Conservation (phyloP, 257 asterid genomes). For the Ajuga chamaepitys region DNA sequence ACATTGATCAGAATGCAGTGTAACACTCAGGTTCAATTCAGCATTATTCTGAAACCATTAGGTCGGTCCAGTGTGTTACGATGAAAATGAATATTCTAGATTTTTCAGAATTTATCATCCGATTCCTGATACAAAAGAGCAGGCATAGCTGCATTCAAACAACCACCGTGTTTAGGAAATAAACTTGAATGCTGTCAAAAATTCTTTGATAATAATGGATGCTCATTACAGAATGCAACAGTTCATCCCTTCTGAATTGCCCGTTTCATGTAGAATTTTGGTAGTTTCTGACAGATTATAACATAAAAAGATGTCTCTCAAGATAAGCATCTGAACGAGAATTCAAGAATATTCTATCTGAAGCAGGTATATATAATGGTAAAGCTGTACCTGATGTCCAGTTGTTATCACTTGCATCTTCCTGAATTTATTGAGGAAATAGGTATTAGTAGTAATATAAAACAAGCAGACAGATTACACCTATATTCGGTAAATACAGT, state of each 20-base stretch:
- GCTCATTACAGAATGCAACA: background rate
- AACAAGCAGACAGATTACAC: background rate
- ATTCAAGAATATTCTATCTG: slow-evolving; percentile 1
- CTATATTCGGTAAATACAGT: background rate
- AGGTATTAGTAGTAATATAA: background rate
- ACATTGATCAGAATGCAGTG: background rate
- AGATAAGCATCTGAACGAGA: background rate
- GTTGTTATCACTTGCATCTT: slow-evolving; percentile 21
- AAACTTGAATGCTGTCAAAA: background rate
- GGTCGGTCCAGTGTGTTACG: background rate
- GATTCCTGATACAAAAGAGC: no score
- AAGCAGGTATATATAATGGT: slow-evolving; percentile 10
- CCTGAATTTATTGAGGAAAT: slow-evolving; percentile 29
- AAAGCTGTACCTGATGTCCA: slow-evolving; percentile 27
- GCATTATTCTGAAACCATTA: no score
- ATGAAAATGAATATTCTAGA: no score
- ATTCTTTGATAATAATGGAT: background rate
- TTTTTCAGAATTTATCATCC: no score
- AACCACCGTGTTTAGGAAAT: background rate
- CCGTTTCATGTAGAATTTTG: background rate
- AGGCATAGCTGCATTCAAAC: no score
- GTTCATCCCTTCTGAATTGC: background rate
- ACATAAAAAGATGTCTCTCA: no score
- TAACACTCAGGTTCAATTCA: no score
- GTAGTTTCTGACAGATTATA: background rate